Percentiles rank a stretch among this genome's conserved stretches.
Evolutionary conservation across 1,284 basidiomycete species (phyloP).

Genomic region (Schizophyllum amplum): DNA sequence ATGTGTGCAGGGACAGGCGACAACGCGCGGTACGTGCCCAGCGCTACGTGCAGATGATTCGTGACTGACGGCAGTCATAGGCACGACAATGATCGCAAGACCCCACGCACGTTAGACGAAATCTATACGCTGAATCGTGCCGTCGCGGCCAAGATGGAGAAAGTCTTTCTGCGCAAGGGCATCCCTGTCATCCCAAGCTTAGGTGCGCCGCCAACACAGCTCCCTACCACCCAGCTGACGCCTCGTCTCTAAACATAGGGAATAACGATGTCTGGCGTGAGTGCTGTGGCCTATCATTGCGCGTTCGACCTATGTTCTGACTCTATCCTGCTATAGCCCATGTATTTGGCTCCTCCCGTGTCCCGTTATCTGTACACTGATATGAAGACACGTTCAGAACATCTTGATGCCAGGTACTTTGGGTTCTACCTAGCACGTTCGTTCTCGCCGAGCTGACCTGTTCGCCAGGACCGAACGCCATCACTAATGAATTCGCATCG

Average conservation of each 20-base stretch:
- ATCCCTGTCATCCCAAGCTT: slow-evolving; percentile 82
- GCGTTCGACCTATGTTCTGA: slow-evolving; percentile 8
- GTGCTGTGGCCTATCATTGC: slow-evolving; percentile 22
- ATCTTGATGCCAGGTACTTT: slow-evolving; percentile 51
- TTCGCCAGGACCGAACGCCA: slow-evolving; percentile 63
- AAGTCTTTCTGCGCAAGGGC: slow-evolving; percentile 58
- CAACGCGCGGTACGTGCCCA: slow-evolving; percentile 60
- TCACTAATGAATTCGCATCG: slow-evolving; percentile 72
- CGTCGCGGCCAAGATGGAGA: slow-evolving; percentile 64
- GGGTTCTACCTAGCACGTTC: slow-evolving; percentile 12
- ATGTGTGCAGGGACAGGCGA: slow-evolving; percentile 75
- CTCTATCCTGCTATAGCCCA: slow-evolving; percentile 39
- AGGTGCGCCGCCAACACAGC: slow-evolving; percentile 36
- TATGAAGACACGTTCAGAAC: slow-evolving; percentile 34
- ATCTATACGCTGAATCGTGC: slow-evolving; percentile 73
- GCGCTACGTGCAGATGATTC: background rate
- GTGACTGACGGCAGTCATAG: slow-evolving; percentile 28
- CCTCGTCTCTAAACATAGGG: slow-evolving; percentile 29
- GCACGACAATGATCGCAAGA: slow-evolving; percentile 80
- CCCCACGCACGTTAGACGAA: slow-evolving; percentile 76
- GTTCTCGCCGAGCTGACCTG: slow-evolving; percentile 22
- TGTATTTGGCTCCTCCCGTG: slow-evolving; percentile 29
- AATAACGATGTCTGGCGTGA: slow-evolving; percentile 88
- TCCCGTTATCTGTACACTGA: slow-evolving; percentile 7
- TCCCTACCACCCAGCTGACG: slow-evolving; percentile 3